Evolutionary conservation across 2,329 filamentous ascomycete species (phyloP), one percentile per base, ranked within the genome.

Genomic region (Bipolaris victoriae): DNA sequence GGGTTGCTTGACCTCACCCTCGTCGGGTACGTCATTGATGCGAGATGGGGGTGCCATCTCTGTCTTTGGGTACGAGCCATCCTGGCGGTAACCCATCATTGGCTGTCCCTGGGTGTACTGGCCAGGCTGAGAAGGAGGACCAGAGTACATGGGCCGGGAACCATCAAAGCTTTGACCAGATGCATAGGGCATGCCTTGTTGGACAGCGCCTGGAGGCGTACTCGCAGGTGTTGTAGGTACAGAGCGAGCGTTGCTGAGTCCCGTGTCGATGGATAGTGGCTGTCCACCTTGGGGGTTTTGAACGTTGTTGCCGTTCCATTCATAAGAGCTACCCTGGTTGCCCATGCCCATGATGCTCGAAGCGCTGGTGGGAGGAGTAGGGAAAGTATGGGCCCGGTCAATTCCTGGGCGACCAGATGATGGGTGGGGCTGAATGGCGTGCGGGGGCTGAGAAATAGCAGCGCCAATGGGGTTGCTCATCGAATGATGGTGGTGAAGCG

Each of bases 171-270:
- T 80, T 76, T 88, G 90, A 55, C 81, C 87, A 66, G 79, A 84
- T 49, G 88, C 89, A 75, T 97, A 97, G 3, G 87, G 80, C 84
- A 97, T 92, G 70, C 85, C 88, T 67, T 92, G 90, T 65, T 92
- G 90, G 61, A 96, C 83, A 26, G 84, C 86, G 22, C 91, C 92
- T 0, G 94, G 94, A 11, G 94, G 93, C 0, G 94, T 96, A 5
- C 91, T 94, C 24, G 92, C 92, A 59, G 92, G 92, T n/a, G 91
- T 96, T 9, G 90, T 91, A 52, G 92, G 92, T 83, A 97, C 91
- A 62, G 91, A 96, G 68, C 91, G 89, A 58, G 90, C 82, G 77
- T 89, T 92, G 80, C 85, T 90, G 68, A 95, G 80, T 58, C 86
- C 84, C 24, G 90, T 92, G 68, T 96, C 92, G 69, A 96, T 91